These are phyloP conservation scores for Dryas alaskensis DNA, from an alignment of 306 rosid genomes.

Conservation along the genomic window DNA sequence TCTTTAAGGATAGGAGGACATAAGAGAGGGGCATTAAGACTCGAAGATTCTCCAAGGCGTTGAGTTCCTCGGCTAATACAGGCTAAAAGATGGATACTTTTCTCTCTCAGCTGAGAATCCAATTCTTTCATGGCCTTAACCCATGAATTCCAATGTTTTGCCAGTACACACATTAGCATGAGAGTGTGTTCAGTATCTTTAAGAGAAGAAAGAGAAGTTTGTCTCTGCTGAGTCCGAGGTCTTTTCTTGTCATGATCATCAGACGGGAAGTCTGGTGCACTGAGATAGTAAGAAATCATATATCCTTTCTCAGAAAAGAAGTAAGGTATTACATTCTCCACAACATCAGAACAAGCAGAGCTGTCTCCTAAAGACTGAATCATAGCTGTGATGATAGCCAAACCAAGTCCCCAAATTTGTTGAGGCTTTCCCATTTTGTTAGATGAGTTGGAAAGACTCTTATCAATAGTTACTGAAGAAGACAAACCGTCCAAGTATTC, in stretches of 20 bases:
- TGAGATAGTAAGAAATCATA: conserved; percentile 64
- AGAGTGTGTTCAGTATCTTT: conserved; percentile 82
- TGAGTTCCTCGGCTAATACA: conserved; percentile 78
- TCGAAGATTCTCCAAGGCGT: conserved; percentile 54
- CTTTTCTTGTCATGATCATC: conserved; percentile 80
- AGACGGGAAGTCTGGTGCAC: conserved; percentile 69
- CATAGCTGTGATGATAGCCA: conserved; percentile 83
- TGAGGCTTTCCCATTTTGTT: conserved; percentile 53
- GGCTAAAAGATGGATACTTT: conserved; percentile 90
- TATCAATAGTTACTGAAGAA: conserved; percentile 31
- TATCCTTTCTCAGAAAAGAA: conserved; percentile 70
- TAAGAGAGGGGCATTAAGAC: conserved; percentile 49
- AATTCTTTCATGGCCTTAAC: conserved; percentile 62
- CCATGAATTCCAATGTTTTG: conserved; percentile 82
- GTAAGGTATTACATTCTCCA: conserved; percentile 73
- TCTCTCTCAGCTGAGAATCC: conserved; percentile 78
- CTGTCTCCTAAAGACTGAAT: conserved; percentile 83
- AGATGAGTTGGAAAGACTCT: conserved; percentile 35
- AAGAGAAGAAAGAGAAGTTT: conserved; percentile 57
- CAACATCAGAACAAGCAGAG: conserved; percentile 57
- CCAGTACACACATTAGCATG: conserved; percentile 80
- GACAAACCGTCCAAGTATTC: conserved; percentile 44
- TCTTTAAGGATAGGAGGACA: conserved; percentile 79
- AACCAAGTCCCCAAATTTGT: conserved; percentile 83
- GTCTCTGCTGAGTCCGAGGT: conserved; percentile 58